Base-by-base conservation (phyloP, 2,329 filamentous ascomycete species). In the Lecanoromycetidae sp. region DNA sequence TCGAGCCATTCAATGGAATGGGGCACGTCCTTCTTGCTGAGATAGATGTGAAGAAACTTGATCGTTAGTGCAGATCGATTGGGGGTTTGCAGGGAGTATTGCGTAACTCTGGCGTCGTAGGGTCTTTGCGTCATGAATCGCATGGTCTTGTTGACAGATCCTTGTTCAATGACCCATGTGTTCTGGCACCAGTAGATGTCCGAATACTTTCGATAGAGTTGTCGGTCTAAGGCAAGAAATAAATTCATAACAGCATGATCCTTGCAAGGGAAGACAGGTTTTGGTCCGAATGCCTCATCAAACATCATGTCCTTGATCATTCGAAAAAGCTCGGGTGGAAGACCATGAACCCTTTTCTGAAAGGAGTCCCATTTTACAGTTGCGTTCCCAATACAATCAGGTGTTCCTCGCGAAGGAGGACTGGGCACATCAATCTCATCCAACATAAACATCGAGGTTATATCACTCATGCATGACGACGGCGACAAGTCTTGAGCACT, bases 251-350 rank as follows among this genome's bases (percentile, higher is more conserved):
- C 26, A 8, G 23, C 7, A 9, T 17, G 37, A 19, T 47, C 45
- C 20, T 30, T 39, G 9, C 42, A 23, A 12, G 45, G 45, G 19
- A 25, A 13, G 3, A 47, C 30, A 13, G 8, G 41, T 32, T 33
- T 40, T 9, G 45, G 45, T 8, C 45, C 45, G 30, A 47, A 47
- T 7, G 32, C 23, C 15, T 47, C 45, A 13, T 47, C 32, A 23
- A 41, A 42, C 17, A 47, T 27, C 15, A 42, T 42, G 12, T 42
- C 17, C 45, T 41, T 47, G 17, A 47, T 47, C 15, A 42, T 47
- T 9, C 30, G 13, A 32, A 37, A 41, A 13, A 47, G 27, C 15
- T 47, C 45, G 8, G 37, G 15, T 2, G 45, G 38, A 22, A 47
- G 5, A 15, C 22, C 13, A 12, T 15, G 19, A 29, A 33, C 32